Conservation (phyloP, 305 asterid genomes). For the Solanum hybrid region DNA sequence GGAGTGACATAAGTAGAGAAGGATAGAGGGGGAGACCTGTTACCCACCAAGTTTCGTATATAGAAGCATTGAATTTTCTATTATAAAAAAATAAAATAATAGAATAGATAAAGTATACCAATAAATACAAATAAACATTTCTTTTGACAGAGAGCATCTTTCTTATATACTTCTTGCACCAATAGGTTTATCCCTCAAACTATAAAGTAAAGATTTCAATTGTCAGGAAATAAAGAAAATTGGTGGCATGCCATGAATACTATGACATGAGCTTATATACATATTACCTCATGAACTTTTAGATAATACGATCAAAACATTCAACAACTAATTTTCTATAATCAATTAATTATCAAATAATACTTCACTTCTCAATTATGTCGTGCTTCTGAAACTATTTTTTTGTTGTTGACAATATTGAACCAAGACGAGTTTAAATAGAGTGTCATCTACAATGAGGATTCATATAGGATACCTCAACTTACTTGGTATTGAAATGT, state of each 20-base stretch:
- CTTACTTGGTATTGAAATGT: neutral
- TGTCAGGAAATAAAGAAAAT: neutral
- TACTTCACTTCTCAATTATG: neutral
- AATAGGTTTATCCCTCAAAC: neutral
- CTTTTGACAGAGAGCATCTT: neutral
- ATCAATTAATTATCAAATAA: neutral
- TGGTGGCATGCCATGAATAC: neutral
- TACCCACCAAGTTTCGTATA: neutral
- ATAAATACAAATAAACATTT: neutral
- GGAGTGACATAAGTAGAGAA: neutral
- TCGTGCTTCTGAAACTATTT: neutral
- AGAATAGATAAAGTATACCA: neutral
- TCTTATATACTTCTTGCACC: neutral
- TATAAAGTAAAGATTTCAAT: neutral
- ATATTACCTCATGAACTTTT: neutral
- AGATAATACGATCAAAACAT: neutral
- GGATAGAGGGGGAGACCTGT: neutral
- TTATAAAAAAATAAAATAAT: neutral
- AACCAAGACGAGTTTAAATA: neutral
- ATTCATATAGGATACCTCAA: neutral
- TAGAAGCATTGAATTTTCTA: neutral
- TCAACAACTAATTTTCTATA: neutral
- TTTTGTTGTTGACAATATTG: neutral
- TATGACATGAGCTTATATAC: neutral
- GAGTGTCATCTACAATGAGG: neutral